Base-by-base conservation (phyloP, 2,329 filamentous ascomycete genomes). In the Magnaporthiopsis poae region DNA sequence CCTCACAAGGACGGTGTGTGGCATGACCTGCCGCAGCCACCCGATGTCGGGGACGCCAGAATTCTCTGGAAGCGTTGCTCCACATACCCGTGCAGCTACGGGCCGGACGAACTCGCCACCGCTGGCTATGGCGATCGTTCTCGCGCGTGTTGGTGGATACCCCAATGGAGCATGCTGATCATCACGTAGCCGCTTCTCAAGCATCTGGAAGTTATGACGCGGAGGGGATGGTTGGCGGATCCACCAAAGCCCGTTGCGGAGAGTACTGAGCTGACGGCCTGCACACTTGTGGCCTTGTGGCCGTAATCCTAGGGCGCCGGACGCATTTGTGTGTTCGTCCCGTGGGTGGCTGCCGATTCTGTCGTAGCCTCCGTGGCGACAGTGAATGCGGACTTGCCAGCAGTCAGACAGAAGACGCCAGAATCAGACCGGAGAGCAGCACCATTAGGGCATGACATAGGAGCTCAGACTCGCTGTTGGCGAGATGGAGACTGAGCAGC, bases 301-400 rank as follows among this genome's bases (percentile, higher is more conserved):
- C 21, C 8, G 15, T 18, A 36, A 62, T 67, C 8, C 62, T 25
- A 12, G 67, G 60, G 18, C 31, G 69, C 62, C 59, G 68, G 27
- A 68, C 67, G 60, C 69, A 71, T 0, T 69, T 69, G 25, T 56
- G 68, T 18, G 27, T 27, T 66, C 65, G 27, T 71, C 69, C 5
- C 70, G 64, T 15, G 29, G 7, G 1, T 62, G 65, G 2, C 67
- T 69, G n/a, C 69, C 68, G 15, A 71, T 62, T 2, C 62, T 63
- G 9, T 64, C n/a, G 56, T 66, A 69, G 21, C 66, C 69, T 8
- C 61, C 63, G 27, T 68, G 67, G 4, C 67, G 70, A 13, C 71
- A 72, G 18, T 71, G 70, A 8, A 71, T 69, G 12, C 71, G 69
- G 8, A 71, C 65, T 72, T 72, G 15, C 71, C 71, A 70, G 25